Conservation (phyloP, 441 rosid species). For the Lagerstroemia fauriei region DNA sequence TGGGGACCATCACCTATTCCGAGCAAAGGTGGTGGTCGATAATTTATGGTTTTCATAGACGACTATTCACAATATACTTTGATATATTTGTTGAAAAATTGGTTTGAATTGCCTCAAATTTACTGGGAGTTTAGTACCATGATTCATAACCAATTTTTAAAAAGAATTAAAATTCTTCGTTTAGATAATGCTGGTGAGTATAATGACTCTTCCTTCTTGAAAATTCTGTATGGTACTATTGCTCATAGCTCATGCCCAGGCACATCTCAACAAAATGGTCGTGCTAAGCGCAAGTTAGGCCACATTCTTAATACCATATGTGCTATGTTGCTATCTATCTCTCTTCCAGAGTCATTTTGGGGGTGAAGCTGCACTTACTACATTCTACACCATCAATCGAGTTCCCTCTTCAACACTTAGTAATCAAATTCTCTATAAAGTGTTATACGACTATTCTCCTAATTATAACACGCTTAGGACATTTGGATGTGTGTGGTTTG, state of each 20-base stretch:
- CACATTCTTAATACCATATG: background rate
- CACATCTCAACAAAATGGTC: background rate
- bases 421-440: too few relatives aligned
- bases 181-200: background rate
- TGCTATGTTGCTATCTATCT: background rate
- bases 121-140: background rate
- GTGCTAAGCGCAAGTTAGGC: background rate
- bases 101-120: background rate
- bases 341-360: background rate
- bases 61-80: slow-evolving; percentile 15
- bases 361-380: background rate
- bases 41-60: slow-evolving; percentile 16
- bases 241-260: background rate
- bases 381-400: background rate
- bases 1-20: background rate
- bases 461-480: background rate
- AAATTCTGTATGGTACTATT: background rate
- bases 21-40: background rate
- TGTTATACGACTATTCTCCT: too few relatives aligned
- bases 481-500: background rate
- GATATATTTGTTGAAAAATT: background rate
- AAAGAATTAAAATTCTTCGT: too few relatives aligned
- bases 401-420: too few relatives aligned
- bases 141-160: background rate
- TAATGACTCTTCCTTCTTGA: background rate